phyloP scores from a whole-genome alignment of 306 rosid species.

The Canavalia gladiata region DNA sequence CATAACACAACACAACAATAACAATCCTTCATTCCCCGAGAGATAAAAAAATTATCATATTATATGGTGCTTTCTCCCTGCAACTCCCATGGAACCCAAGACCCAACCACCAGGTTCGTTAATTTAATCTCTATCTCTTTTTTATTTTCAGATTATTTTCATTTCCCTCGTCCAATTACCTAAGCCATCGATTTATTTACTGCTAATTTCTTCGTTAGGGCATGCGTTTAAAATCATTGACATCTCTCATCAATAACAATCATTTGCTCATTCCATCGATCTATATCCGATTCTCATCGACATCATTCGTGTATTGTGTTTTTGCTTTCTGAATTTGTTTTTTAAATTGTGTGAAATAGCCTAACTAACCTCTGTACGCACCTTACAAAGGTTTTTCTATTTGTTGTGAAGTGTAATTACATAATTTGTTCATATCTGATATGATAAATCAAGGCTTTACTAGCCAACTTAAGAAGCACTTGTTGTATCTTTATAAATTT shows the following conservation, averaged over 20 bases:
- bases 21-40: too few relatives aligned
- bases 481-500: not conserved
- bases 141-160: not conserved
- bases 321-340: not conserved
- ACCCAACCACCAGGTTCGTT: constrained; percentile 41
- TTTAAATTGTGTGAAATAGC: not conserved
- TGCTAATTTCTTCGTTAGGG: not conserved
- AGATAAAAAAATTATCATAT: too few relatives aligned
- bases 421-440: constrained; percentile 1
- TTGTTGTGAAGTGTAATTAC: not conserved
- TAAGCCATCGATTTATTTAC: not conserved
- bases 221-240: not conserved
- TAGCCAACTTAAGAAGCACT: not conserved
- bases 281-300: not conserved
- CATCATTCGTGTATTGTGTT: not conserved
- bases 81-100: constrained; percentile 24
- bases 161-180: not conserved
- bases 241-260: not conserved
- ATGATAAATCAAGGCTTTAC: constrained; percentile 8
- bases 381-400: not conserved
- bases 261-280: not conserved
- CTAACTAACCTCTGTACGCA: not conserved
- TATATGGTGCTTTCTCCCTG: too few relatives aligned
- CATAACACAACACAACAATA: too few relatives aligned
- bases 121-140: too few relatives aligned